Conservation (phyloP, 305 asterid genomes). For the Fraxinus albicans region DNA sequence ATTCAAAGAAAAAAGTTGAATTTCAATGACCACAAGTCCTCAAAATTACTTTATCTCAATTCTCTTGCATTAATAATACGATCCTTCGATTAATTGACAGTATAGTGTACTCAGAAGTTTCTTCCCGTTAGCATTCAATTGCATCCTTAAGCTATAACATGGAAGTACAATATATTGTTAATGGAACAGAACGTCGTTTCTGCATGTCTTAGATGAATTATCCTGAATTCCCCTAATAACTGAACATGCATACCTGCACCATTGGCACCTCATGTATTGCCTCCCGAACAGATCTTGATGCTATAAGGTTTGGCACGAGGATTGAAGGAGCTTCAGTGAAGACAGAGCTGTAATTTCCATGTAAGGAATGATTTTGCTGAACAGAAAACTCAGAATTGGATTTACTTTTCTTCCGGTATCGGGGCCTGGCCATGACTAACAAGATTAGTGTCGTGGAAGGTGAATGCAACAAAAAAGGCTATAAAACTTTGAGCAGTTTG, state of each 20-base stretch:
- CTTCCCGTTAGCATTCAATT: background rate
- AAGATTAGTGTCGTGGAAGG: slow-evolving; percentile 20
- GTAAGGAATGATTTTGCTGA: slow-evolving; percentile 40
- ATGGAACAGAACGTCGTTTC: background rate
- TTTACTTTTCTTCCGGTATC: slow-evolving; percentile 56
- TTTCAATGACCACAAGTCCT: background rate
- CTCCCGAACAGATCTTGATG: slow-evolving; percentile 86
- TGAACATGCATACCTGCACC: slow-evolving; percentile 69
- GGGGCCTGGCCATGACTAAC: slow-evolving; percentile 55
- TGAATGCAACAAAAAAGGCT: background rate
- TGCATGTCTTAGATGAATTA: background rate
- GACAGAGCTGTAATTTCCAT: slow-evolving; percentile 38
- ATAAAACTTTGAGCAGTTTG: background rate
- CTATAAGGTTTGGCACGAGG: slow-evolving; percentile 60
- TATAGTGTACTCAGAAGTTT: background rate
- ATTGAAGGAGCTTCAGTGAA: slow-evolving; percentile 55
- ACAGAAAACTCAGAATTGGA: slow-evolving; percentile 56
- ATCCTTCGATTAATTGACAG: background rate
- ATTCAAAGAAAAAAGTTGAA: background rate
- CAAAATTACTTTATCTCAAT: background rate
- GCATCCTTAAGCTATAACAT: background rate
- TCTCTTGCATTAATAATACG: background rate
- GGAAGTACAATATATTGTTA: background rate
- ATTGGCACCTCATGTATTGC: slow-evolving; percentile 85
- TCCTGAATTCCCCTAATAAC: background rate